Evolutionary conservation across 2,329 filamentous ascomycete species (phyloP), one percentile per base, ranked within the genome.

Genomic region (Ascochyta rabiei): DNA sequence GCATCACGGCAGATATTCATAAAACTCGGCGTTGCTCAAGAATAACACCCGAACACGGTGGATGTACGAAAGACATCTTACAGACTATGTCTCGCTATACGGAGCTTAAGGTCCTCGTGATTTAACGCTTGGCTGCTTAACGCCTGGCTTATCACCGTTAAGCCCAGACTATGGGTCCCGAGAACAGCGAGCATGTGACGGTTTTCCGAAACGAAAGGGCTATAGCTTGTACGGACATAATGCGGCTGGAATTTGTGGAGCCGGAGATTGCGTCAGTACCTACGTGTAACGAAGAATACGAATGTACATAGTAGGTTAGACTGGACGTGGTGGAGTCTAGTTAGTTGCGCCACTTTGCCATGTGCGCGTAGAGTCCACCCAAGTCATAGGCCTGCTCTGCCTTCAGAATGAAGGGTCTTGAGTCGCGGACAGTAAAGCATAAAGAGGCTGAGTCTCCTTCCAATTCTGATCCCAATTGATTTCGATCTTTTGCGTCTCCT

Each of bases 261-360:
- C 33, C 39, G 51, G 18, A 18, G 28, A 19, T 48, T 47, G 39
- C 50, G 50, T 48, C 39, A 43, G 21, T 19, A 12, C 8, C 8
- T 35, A 12, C 8, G 12, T 35, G 40, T 6, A n/a, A 12, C 23
- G 9, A 18, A 18, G 3, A 13, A 48, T 44, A 54, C 51, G 51
- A 54, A 40, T 15, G 40, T n/a, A n/a, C n/a, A n/a, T n/a, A n/a
- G n/a, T 19, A 40, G 51, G 51, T 48, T 54, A 54, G 51, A 38
- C 38, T 23, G 40, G 39, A 18, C 26, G 21, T 39, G 26, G 33
- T 35, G 44, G 33, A 33, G 31, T 44, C 33, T 28, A 18, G 39
- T 38, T 28, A 18, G 39, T 41, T 15, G 23, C 39, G 12, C 24
- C 24, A 23, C 28, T 30, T 30, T 15, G 28, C 28, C 12, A 30